Base-by-base conservation (phyloP, 2,329 filamentous ascomycete species). In the Stromatinia cepivora region DNA sequence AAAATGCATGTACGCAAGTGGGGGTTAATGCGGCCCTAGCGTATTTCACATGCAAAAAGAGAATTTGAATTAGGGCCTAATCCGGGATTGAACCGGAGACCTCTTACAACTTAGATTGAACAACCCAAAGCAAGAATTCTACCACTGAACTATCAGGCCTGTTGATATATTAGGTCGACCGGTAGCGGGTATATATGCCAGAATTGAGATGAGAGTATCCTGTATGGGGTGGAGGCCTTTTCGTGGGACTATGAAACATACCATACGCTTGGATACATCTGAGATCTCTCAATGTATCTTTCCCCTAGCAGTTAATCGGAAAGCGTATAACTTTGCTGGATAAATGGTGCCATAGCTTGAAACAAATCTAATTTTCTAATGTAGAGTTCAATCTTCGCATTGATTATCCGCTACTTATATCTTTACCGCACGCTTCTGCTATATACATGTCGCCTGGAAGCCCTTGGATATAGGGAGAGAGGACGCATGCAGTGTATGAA, bases 111-210 rank as follows among this genome's bases (percentile, higher is more conserved):
- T 36, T 15, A 25, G 45, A 62, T 36, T 34, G 11, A 1, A 4
- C 1, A 36, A 50, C 59, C 59, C 59, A 50, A 63, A 63, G 59
- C 59, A 63, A 63, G 59, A 63, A 63, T 63, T 63, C 59, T 63
- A 63, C 45, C 45, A 63, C 59, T 50, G 45, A 63, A 63, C 59
- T 62, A 62, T 62, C 59, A 62, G 59, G 59, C 59, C 59, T 62
- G 3, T 4, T 61, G 20, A 34, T 34, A 15, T 46, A 1, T 0
- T 31, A 0, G 0, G 0, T 0, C 0, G 4, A 11, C 1, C n/a
- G 1, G 11, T 45, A 2, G 0, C 11, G 3, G 1, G 0, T n/a
- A 61, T n/a, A 31, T 46, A 5, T 17, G 0, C 28, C 2, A 22
- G 1, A 34, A 3, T 13, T 13, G 9, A 3, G 7, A 3, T 22